phyloP scores from a whole-genome alignment of 768 basidiomycete species.

The Tulasnella sp. region DNA sequence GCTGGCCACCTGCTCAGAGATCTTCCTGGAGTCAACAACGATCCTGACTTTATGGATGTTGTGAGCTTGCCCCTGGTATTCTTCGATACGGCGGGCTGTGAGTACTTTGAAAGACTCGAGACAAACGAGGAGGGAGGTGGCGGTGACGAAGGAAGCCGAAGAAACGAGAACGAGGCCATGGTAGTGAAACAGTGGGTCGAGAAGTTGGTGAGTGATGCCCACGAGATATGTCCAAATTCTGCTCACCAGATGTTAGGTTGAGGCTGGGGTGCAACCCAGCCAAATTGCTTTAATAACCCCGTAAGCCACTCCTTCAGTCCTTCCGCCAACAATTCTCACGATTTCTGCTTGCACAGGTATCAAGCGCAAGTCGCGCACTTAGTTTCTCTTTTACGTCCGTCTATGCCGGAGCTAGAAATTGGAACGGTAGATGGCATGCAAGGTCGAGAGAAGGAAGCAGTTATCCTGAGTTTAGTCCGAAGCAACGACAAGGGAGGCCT shows the following conservation, averaged over 20 bases:
- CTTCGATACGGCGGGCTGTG: conserved; percentile 91
- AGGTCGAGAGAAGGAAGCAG: conserved; percentile 91
- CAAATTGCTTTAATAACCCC: conserved; percentile 90
- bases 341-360: conserved; percentile 51
- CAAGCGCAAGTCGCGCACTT: conserved; percentile 91
- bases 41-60: conserved; percentile 59
- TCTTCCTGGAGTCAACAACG: conserved; percentile 50
- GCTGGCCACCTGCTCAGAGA: conserved; percentile 67
- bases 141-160: conserved; percentile 73
- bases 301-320: conserved; percentile 41
- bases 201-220: conserved; percentile 55
- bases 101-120: conserved; percentile 74
- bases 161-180: conserved; percentile 91
- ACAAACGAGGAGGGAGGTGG: conserved; percentile 47
- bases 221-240: neutral
- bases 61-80: conserved; percentile 81
- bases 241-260: conserved; percentile 45
- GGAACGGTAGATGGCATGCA: conserved; percentile 98
- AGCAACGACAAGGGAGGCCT: conserved; percentile 71
- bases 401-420: conserved; percentile 64
- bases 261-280: conserved; percentile 55
- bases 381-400: conserved; percentile 66
- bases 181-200: conserved; percentile 81
- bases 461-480: conserved; percentile 87
- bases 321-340: neutral